Evolutionary conservation across 306 rosid genomes (phyloP).

Genomic region (Arachis hypogaea): DNA sequence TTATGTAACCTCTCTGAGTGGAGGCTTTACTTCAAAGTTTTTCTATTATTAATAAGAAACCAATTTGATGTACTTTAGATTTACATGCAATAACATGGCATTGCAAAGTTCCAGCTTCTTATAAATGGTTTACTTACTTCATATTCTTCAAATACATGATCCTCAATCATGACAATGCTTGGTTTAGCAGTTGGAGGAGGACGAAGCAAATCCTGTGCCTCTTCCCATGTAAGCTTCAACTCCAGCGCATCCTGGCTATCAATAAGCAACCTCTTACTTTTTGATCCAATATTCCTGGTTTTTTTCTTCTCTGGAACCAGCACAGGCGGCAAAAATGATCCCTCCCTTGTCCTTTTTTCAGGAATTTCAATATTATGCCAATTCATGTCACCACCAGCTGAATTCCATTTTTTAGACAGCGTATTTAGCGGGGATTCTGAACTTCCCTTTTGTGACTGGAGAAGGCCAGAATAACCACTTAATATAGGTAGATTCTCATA

Average conservation of each 20-base stretch:
- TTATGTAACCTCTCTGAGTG: not conserved
- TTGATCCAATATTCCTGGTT: constrained; percentile 90
- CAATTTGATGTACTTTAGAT: constrained; percentile 20
- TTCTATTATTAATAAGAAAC: constrained; percentile 15
- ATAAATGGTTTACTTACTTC: constrained; percentile 64
- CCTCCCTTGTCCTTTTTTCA: constrained; percentile 73
- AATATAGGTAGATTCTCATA: constrained; percentile 88
- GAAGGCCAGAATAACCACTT: constrained; percentile 95
- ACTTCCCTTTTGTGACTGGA: constrained; percentile 89
- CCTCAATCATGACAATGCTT: constrained; percentile 84
- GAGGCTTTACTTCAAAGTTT: constrained; percentile 17
- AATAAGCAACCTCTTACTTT: constrained; percentile 92
- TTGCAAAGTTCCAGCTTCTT: not conserved
- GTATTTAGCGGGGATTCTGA: constrained; percentile 71
- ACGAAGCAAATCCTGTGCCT: constrained; percentile 94
- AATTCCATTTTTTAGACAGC: constrained; percentile 71
- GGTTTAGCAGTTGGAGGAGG: constrained; percentile 92
- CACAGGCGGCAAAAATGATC: constrained; percentile 64
- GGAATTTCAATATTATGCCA: constrained; percentile 76
- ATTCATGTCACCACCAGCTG: constrained; percentile 68
- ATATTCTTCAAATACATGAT: constrained; percentile 91
- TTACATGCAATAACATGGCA: not conserved
- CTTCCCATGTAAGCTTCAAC: constrained; percentile 95
- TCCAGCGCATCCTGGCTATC: constrained; percentile 95
- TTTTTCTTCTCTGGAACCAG: constrained; percentile 79